Base-by-base conservation (phyloP, 176 grass and related monocot species). In the Puya raimondii region DNA sequence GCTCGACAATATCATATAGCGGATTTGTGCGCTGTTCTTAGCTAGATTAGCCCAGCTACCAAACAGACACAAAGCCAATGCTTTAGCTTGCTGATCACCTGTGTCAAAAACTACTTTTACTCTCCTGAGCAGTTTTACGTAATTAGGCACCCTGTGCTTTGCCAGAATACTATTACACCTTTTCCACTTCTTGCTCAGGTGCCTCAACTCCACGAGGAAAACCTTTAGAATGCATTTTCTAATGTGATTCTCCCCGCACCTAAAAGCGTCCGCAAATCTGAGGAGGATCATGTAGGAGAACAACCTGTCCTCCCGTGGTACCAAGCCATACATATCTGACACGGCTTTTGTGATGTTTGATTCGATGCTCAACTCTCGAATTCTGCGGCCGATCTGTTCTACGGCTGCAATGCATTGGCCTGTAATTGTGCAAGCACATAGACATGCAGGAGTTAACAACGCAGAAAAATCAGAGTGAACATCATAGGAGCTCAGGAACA, bases 251-350 rank as follows among this genome's bases (percentile, higher is more conserved):
- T 96, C 76, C 13, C 71, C 53, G 13, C 42, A 52, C 52, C 49
- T 80, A 78, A 96, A 90, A 14, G 85, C 75, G 64, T 81, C 68
- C 64, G 83, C 81, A 66, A 92, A 86, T 49, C 86, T 81, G 76
- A 92, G 83, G 51, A 90, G 79, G 66, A 96, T 96, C 58, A 86
- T 83, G 81, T 96, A 85, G 10, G 70, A 74, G 51, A 96, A 96
- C 49, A 74, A 33, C 67, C 65, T 69, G 53, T 91, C 79, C 70
- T 92, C 88, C 53, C 64, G 70, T 2, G 79, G 79, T 15, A 87
- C 51, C 75, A 89, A 61, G 52, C 58, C 76, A 23, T 74, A 83
- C 53, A 78, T 79, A 20, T 76, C 83, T 9, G 81, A 77, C 10
- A 92, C 57, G n/a, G 73, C 77, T 33, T 14, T 73, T 48, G 79